Conservation (phyloP, 441 rosid genomes). For the Populus hybrid region DNA sequence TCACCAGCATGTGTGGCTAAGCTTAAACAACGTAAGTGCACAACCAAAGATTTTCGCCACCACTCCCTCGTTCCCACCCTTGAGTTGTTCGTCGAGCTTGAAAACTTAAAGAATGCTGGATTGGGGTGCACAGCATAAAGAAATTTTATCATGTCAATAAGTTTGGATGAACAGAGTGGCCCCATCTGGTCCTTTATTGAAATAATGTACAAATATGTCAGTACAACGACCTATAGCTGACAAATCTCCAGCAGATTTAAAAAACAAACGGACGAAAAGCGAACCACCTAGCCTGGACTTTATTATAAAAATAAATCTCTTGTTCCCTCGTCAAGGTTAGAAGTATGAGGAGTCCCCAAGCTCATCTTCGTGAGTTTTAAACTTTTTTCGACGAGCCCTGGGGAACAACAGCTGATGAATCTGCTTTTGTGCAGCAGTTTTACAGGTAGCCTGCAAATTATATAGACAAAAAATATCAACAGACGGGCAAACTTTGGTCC, state of each 20-base stretch:
- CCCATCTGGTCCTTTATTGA: not conserved
- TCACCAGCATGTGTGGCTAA: not conserved
- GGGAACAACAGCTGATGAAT: slow-evolving; percentile 76
- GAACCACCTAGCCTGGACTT: not conserved
- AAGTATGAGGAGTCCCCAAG: slow-evolving; percentile 24
- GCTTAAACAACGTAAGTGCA: not conserved
- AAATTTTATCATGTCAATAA: not conserved
- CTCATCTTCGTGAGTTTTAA: slow-evolving; percentile 45
- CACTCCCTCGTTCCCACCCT: not conserved
- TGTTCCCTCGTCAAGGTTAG: not conserved
- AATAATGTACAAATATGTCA: not conserved
- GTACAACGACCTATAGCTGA: not conserved
- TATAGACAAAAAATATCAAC: not conserved
- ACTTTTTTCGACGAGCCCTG: slow-evolving; percentile 68
- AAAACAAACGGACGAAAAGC: not conserved
- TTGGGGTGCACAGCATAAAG: not conserved
- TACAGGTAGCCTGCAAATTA: slow-evolving; percentile 59
- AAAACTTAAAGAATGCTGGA: not conserved
- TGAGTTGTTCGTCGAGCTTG: not conserved
- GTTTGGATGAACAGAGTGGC: not conserved
- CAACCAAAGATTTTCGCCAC: not conserved
- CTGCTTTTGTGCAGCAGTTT: slow-evolving; percentile 81
- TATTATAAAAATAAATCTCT: not conserved
- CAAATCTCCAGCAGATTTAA: not conserved
- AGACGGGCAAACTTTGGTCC: not conserved